These are phyloP conservation scores for Podila minutissima DNA, from an alignment of 192 early-diverging fungal genomes.

Conservation along the genomic window DNA sequence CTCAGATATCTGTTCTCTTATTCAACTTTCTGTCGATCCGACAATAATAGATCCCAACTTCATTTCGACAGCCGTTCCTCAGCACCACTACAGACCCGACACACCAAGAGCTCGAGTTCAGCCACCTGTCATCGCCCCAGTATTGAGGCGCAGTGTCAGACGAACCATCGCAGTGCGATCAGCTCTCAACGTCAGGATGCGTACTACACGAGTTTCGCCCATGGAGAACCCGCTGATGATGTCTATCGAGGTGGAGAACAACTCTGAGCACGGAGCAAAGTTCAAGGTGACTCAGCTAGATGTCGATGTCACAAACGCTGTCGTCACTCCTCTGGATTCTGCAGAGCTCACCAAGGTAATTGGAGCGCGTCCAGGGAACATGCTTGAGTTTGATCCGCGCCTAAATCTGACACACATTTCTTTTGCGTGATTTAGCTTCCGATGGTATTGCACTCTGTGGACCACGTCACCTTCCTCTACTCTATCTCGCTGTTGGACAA, in stretches of 20 bases:
- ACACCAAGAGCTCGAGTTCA: slow-evolving; percentile 35
- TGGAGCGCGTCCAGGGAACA: too few relatives aligned
- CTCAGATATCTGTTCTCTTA: too few relatives aligned
- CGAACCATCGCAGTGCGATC: slow-evolving; percentile 60
- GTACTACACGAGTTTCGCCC: slow-evolving; percentile 66
- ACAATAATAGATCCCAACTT: slow-evolving; percentile 19
- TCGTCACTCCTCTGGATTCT: slow-evolving; percentile 54
- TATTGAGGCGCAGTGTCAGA: slow-evolving; percentile 50
- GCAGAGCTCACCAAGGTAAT: slow-evolving; percentile 56
- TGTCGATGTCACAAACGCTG: slow-evolving; percentile 63
- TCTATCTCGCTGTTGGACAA: slow-evolving; percentile 65
- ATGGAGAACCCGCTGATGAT: slow-evolving; percentile 69
- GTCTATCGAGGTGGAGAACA: slow-evolving; percentile 71
- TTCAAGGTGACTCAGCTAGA: slow-evolving; percentile 60
- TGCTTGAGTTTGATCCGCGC: too few relatives aligned
- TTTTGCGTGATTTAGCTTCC: slow-evolving; percentile 35
- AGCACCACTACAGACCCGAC: slow-evolving; percentile 43
- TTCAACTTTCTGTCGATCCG: too few relatives aligned
- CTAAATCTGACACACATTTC: neutral
- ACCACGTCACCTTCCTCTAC: slow-evolving; percentile 67
- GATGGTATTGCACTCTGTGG: slow-evolving; percentile 55
- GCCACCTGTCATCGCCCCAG: slow-evolving; percentile 19
- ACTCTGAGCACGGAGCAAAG: slow-evolving; percentile 58
- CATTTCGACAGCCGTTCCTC: slow-evolving; percentile 18
- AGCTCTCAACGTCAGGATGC: slow-evolving; percentile 64